Conservation (phyloP, 2,329 filamentous ascomycete genomes). For the Diatrype stigma region DNA sequence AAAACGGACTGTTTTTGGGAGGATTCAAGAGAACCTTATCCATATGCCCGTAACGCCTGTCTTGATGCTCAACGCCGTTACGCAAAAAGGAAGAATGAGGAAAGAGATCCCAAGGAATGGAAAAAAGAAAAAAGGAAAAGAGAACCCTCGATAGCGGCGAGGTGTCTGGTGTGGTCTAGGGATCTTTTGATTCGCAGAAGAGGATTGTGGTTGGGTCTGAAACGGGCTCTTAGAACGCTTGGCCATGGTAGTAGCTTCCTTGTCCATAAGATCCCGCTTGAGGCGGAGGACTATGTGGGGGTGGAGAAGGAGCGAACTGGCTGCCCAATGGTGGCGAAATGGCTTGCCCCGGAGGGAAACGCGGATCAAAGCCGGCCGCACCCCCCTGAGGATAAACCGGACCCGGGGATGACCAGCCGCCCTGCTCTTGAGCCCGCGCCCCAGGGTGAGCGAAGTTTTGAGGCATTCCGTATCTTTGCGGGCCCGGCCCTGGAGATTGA, state of each 20-base stretch:
- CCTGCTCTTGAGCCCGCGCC: conserved; percentile 27
- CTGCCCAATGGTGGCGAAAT: conserved; percentile 18
- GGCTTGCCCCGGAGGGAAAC: conserved; percentile 19
- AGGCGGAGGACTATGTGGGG: conserved; percentile 18
- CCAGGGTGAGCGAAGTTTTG: conserved; percentile 20
- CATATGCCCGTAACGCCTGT: not conserved
- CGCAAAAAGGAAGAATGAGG: no score
- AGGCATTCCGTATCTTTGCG: conserved; percentile 23
- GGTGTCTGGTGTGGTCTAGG: conserved; percentile 1
- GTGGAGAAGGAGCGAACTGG: conserved; percentile 15
- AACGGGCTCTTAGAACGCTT: conserved; percentile 22
- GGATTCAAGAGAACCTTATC: not conserved
- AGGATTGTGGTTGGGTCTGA: not conserved
- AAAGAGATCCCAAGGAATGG: not conserved
- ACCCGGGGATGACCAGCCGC: conserved; percentile 26
- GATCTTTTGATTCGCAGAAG: not conserved
- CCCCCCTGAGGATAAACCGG: conserved; percentile 20
- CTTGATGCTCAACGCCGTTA: not conserved
- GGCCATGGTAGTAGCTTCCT: conserved; percentile 22
- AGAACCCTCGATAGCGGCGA: not conserved
- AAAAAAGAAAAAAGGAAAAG: not conserved
- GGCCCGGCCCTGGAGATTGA: conserved; percentile 25
- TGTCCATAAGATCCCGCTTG: conserved; percentile 9
- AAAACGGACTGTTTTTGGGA: not conserved
- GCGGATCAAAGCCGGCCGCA: conserved; percentile 19